Conservation (phyloP, 2,329 filamentous ascomycete genomes). For the Alternaria novae-zelandiae region DNA sequence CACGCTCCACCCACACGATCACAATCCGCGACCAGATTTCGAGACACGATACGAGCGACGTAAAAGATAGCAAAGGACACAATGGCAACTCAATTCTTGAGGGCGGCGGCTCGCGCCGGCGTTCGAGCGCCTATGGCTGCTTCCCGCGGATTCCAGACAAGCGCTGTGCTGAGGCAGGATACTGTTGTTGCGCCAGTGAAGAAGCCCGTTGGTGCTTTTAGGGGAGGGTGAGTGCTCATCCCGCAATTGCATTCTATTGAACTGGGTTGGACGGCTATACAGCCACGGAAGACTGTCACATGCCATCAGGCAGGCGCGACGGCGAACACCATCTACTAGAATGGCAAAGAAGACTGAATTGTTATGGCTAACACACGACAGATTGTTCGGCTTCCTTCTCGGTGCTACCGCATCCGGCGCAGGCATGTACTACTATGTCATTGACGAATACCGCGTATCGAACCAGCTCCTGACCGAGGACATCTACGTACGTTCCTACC, state of each 20-base stretch:
- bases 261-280: background rate
- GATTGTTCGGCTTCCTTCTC: conserved; percentile 89
- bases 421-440: conserved; percentile 87
- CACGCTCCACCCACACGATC: background rate
- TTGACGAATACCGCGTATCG: conserved; percentile 91
- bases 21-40: background rate
- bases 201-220: conserved; percentile 73
- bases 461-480: conserved; percentile 95
- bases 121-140: conserved; percentile 21
- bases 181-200: conserved; percentile 55
- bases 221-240: conserved; percentile 67
- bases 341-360: background rate
- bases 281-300: background rate
- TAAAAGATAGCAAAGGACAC: background rate
- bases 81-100: conserved; percentile 56
- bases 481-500: conserved; percentile 77
- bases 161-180: conserved; percentile 38
- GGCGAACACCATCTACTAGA: background rate
- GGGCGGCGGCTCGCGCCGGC: conserved; percentile 48
- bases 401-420: conserved; percentile 80
- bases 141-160: conserved; percentile 51
- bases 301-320: background rate
- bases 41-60: background rate
- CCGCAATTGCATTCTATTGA: background rate
- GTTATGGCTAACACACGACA: conserved; percentile 47